Evolutionary conservation across 306 rosid genomes (phyloP), one percentile per base, ranked within the genome.

Genomic region (Cucumis melo): DNA sequence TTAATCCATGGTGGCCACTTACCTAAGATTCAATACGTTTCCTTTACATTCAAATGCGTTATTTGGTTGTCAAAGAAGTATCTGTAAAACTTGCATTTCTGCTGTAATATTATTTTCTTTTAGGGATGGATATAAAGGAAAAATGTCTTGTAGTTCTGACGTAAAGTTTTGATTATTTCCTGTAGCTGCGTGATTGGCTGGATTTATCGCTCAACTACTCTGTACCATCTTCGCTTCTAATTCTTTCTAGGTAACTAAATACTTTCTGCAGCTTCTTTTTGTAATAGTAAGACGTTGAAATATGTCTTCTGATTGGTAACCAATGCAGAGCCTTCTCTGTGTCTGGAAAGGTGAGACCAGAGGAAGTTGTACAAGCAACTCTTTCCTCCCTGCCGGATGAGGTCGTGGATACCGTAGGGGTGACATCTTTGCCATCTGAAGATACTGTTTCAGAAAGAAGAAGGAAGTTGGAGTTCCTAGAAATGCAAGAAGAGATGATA

Each of bases 181-280:
- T 84, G 82, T 87, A 94, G 97, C 95, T 94, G 79, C 93, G 88
- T 53, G 96, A 94, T 83, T 94, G 99, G 99, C 78, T 94, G 87
- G 99, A 94, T 83, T 89, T 94, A 80, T 94, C 99, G 81, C 91
- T 94, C 74, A 92, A 94, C 82, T 90, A 89, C 81, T 89, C 99
- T 27, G 87, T 94, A 53, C 97, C 99, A 68, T 94, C 97, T 71
- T 94, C 99, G 13, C 99, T 94, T 85, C 78, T 94, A 89, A 91
- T 94, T 81, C 99, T 94, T 85, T 94, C 97, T 56, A 94, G 99
- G 99, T 94, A 84, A 50, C 80, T 81, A 34, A 65, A 59, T 74
- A 64, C 78, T 24, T 44, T 59, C 77, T 77, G 29, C 39, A 0
- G 8, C 34, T 23, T 63, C 60, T 42, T 29, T 27, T 51, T 5